These are phyloP conservation scores for Ceraceosorus guamensis DNA, from an alignment of 1,284 basidiomycete genomes.

Conservation along the genomic window DNA sequence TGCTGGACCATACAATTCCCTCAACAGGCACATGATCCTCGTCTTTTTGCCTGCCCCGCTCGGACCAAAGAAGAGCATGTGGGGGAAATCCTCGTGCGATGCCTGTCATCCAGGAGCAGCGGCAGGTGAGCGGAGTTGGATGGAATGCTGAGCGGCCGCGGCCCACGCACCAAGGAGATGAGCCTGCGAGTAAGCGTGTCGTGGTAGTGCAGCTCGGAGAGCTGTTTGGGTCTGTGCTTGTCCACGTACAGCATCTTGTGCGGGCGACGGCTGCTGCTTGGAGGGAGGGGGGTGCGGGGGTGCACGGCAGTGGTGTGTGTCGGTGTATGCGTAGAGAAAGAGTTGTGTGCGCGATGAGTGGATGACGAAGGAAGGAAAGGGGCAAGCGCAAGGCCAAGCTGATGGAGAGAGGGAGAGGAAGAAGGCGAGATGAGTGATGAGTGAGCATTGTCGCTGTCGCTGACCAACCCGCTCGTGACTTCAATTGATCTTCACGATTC, in stretches of 20 bases:
- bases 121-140: conserved; percentile 82
- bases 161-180: conserved; percentile 62
- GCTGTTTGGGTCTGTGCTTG: conserved; percentile 76
- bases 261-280: neutral
- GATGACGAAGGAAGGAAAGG: too few species aligned
- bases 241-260: conserved; percentile 45
- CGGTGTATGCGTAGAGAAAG: too few species aligned
- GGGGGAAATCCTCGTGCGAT: conserved; percentile 70
- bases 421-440: too few species aligned
- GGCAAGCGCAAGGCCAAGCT: too few species aligned
- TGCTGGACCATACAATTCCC: conserved; percentile 82
- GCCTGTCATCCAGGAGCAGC: conserved; percentile 12
- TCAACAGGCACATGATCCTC: conserved; percentile 69
- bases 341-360: too few species aligned
- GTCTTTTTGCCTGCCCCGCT: conserved; percentile 98
- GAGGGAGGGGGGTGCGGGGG: neutral
- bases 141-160: conserved; percentile 26
- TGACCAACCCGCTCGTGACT: too few species aligned
- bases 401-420: too few species aligned
- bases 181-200: conserved; percentile 70
- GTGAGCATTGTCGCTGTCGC: too few species aligned
- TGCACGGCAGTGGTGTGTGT: too few species aligned
- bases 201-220: conserved; percentile 87
- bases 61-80: conserved; percentile 95
- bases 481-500: too few species aligned